Evolutionary conservation across 2,329 filamentous ascomycete species (phyloP).

Genomic region (Gnomoniopsis sp.): DNA sequence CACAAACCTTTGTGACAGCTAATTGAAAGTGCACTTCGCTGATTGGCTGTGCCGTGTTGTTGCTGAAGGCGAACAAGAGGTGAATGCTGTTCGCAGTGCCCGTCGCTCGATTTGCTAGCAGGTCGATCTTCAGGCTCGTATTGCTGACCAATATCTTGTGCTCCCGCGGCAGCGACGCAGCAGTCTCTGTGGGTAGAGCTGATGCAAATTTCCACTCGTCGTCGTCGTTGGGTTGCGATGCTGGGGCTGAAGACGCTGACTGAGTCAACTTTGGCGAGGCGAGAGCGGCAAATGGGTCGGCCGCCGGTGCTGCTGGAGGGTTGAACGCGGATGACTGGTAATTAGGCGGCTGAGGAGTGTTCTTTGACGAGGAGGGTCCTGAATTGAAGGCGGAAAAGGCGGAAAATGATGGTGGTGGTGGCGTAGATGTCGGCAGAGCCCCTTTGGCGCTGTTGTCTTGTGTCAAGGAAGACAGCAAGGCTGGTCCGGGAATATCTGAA

Average conservation of each 20-base stretch:
- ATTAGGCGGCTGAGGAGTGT: conserved; percentile 50
- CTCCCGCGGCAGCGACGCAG: conserved; percentile 48
- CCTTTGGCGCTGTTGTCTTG: conserved; percentile 56
- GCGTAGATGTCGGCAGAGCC: conserved; percentile 37
- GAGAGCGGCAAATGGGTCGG: conserved; percentile 54
- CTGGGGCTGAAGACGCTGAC: conserved; percentile 31
- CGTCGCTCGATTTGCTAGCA: conserved; percentile 62
- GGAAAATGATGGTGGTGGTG: conserved; percentile 42
- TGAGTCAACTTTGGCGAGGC: conserved; percentile 33
- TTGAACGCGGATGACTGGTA: conserved; percentile 45
- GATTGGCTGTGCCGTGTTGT: conserved; percentile 68
- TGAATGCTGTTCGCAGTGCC: conserved; percentile 56
- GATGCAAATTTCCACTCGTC: conserved; percentile 96
- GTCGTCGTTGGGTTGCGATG: conserved; percentile 53
- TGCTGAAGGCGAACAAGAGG: conserved; percentile 79
- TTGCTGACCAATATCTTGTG: conserved; percentile 67
- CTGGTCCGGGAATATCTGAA: conserved; percentile 61
- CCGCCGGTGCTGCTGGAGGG: conserved; percentile 38
- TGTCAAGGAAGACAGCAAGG: conserved; percentile 61
- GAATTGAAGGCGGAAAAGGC: conserved; percentile 55
- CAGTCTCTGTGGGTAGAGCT: conserved; percentile 62
- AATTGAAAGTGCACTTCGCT: conserved; percentile 84
- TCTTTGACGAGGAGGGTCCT: conserved; percentile 45
- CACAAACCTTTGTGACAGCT: conserved; percentile 82
- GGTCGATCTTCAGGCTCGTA: conserved; percentile 67